These are phyloP conservation scores for Neospora caninum DNA, from an alignment of 169 alveolate genomes.

Conservation along the genomic window DNA sequence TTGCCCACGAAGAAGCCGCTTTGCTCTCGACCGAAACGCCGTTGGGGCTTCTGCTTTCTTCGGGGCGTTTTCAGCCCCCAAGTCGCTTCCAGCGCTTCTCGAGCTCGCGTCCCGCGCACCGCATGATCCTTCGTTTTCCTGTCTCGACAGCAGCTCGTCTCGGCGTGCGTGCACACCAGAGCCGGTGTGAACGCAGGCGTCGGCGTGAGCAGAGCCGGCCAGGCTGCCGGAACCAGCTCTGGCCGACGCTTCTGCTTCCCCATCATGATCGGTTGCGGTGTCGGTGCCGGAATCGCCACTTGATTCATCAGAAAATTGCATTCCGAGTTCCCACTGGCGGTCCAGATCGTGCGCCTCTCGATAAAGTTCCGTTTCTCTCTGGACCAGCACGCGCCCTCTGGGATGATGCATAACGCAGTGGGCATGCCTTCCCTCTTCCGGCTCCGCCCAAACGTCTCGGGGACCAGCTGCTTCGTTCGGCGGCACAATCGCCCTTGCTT, in stretches of 20 bases:
- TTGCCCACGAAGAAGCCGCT: not conserved
- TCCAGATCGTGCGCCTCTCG: not conserved
- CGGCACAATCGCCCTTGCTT: too few relatives aligned
- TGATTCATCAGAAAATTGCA: not conserved
- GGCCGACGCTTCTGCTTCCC: not conserved
- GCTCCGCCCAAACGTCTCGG: not conserved
- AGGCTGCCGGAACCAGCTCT: not conserved
- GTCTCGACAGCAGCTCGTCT: not conserved
- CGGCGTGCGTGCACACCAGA: not conserved
- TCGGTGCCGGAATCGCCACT: not conserved
- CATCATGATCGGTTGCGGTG: not conserved
- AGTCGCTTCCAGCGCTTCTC: not conserved
- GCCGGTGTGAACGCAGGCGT: not conserved
- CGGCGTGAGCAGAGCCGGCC: not conserved
- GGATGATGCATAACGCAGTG: not conserved
- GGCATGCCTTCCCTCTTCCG: not conserved
- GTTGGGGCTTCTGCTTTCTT: not conserved
- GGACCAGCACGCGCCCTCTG: not conserved
- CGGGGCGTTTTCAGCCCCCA: not conserved
- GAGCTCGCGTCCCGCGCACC: not conserved
- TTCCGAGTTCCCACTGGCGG: not conserved
- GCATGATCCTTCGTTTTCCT: not conserved
- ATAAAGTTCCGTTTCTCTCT: not conserved
- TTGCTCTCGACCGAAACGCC: not conserved
- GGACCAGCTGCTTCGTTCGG: too few relatives aligned